These are phyloP conservation scores for Solanum verrucosum DNA, from an alignment of 257 asterid genomes.

Conservation along the genomic window DNA sequence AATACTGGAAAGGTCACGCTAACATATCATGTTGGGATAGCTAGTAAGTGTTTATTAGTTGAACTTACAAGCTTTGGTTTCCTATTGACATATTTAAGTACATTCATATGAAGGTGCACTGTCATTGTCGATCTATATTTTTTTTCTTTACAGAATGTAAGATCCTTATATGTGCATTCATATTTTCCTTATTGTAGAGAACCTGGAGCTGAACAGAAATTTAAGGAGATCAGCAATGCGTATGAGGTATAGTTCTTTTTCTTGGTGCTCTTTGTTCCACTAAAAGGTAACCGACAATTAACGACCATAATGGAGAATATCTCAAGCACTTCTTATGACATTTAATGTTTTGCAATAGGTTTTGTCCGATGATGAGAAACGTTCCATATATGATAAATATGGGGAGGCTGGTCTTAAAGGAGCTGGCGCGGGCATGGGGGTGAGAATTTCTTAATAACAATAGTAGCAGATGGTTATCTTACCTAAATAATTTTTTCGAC, in stretches of 20 bases:
- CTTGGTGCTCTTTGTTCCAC: background rate
- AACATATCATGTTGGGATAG: background rate
- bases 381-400: constrained; percentile 84
- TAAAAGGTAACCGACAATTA: background rate
- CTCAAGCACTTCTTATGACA: background rate
- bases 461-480: background rate
- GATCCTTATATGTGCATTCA: constrained; percentile 5
- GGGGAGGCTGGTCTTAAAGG: constrained; percentile 99
- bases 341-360: constrained; percentile 39
- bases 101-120: background rate
- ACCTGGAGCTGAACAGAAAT: constrained; percentile 88
- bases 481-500: background rate
- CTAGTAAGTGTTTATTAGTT: background rate
- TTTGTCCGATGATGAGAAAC: constrained; percentile 89
- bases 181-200: constrained; percentile 44
- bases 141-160: background rate
- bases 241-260: constrained; percentile 63
- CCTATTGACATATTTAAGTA: background rate
- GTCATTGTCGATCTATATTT: background rate
- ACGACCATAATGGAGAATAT: background rate
- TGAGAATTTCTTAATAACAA: constrained; percentile 30
- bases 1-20: background rate
- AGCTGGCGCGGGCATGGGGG: constrained; percentile 86
- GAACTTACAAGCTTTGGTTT: background rate
- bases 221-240: constrained; percentile 95